Evolutionary conservation across 2,329 filamentous ascomycete species (phyloP).

Genomic region (Diatrype stigma): DNA sequence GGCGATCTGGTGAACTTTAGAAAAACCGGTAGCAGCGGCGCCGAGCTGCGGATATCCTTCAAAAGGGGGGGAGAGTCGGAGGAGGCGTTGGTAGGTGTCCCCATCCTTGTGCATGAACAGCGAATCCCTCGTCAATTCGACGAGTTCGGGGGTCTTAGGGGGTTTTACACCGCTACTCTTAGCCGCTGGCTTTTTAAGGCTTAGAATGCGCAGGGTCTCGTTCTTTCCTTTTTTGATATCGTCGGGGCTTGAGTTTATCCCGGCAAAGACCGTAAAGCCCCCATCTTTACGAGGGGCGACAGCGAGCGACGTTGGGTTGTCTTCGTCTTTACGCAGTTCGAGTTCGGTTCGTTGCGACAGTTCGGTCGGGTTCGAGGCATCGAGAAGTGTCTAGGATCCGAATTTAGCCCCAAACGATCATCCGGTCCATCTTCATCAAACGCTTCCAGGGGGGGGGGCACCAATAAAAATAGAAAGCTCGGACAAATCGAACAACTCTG

Average conservation of each 20-base stretch:
- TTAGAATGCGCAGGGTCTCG: conserved; percentile 76
- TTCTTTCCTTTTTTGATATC: conserved; percentile 75
- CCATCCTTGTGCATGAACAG: conserved; percentile 51
- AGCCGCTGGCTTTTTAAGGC: conserved; percentile 41
- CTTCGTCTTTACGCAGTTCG: conserved; percentile 77
- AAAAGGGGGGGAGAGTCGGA: conserved; percentile 50
- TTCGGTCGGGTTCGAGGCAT: conserved; percentile 61
- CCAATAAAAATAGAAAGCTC: no score
- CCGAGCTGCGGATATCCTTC: conserved; percentile 61
- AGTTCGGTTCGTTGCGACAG: conserved; percentile 66
- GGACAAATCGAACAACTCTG: no score
- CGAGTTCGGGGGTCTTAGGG: conserved; percentile 11
- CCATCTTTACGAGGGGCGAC: conserved; percentile 59
- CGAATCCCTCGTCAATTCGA: conserved; percentile 46
- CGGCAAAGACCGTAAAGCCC: conserved; percentile 61
- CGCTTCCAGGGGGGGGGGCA: background rate
- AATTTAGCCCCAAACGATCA: conserved; percentile 1
- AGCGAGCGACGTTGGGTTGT: conserved; percentile 81
- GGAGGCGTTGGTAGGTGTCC: conserved; percentile 55
- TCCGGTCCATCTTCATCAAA: background rate
- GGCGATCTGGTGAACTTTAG: conserved; percentile 71
- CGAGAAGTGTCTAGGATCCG: conserved; percentile 60
- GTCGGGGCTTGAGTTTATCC: conserved; percentile 75
- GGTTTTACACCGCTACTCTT: conserved; percentile 40
- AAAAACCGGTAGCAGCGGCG: conserved; percentile 73